Evolutionary conservation across 345 rosid genomes (phyloP).

Genomic region (Populus nigra): DNA sequence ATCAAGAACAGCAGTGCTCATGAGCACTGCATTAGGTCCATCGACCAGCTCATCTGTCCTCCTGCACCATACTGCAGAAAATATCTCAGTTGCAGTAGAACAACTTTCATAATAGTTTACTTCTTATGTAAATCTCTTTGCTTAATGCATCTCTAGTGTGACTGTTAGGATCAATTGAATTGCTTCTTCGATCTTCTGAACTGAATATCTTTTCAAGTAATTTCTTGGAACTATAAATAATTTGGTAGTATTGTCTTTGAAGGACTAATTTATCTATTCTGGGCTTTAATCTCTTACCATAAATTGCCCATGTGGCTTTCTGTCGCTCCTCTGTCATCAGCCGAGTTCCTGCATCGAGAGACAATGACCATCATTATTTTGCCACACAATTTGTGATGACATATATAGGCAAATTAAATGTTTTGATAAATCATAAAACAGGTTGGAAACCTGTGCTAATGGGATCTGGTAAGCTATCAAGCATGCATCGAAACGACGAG

Average conservation of each 20-base stretch:
- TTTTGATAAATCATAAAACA: no score
- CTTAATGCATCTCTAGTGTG: no score
- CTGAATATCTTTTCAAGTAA: no score
- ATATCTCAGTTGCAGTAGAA: neutral
- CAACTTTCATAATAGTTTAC: neutral
- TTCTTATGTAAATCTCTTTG: no score
- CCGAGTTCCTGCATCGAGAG: constrained; percentile 45
- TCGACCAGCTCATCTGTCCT: constrained; percentile 67
- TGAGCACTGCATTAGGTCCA: constrained; percentile 46
- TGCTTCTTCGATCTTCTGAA: no score
- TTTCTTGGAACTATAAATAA: no score
- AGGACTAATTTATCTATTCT: neutral
- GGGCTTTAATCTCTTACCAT: constrained; percentile 35
- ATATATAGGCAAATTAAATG: no score
- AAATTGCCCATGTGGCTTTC: constrained; percentile 68
- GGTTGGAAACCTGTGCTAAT: no score
- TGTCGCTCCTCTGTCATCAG: constrained; percentile 60
- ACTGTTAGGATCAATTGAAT: no score
- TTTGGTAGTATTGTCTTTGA: no score
- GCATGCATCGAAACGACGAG: no score
- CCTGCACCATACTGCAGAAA: constrained; percentile 57
- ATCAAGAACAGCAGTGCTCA: constrained; percentile 46
- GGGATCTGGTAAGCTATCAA: no score
- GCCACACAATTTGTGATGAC: neutral
- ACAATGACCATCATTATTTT: neutral